Conservation (phyloP, 148 eudicot genomes). For the Rhododendron molle region DNA sequence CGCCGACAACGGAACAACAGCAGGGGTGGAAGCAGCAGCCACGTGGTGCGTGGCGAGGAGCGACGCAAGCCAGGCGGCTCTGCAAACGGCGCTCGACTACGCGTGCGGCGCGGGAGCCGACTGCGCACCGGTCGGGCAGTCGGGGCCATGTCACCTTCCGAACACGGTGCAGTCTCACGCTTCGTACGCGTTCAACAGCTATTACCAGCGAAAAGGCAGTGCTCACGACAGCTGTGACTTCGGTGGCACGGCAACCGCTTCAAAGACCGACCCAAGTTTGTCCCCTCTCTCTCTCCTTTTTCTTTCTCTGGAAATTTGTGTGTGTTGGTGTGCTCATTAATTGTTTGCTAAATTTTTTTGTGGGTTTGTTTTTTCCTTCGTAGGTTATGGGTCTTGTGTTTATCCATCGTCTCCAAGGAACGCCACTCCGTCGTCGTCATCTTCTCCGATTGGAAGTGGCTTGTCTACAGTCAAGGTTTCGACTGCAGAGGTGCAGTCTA, state of each 20-base stretch:
- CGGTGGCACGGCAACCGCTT: constrained; percentile 50
- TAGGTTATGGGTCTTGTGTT: constrained; percentile 70
- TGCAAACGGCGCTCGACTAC: constrained; percentile 40
- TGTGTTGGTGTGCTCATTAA: neutral
- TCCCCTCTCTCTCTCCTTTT: neutral
- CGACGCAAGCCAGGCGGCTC: constrained; percentile 27
- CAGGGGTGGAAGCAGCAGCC: neutral
- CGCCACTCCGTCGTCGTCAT: neutral
- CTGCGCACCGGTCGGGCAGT: constrained; percentile 44
- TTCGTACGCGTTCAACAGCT: constrained; percentile 77
- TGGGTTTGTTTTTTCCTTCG: neutral
- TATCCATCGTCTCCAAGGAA: constrained; percentile 73
- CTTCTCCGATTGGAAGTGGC: too few species aligned
- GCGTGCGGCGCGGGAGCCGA: constrained; percentile 64
- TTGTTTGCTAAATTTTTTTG: neutral
- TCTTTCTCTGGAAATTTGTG: too few species aligned
- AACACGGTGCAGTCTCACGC: constrained; percentile 69
- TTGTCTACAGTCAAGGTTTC: too few species aligned
- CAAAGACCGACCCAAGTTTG: constrained; percentile 69
- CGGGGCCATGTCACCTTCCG: constrained; percentile 62
- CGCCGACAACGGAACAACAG: neutral
- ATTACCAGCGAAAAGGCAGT: constrained; percentile 41
- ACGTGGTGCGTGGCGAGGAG: constrained; percentile 69
- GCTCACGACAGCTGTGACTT: constrained; percentile 64
- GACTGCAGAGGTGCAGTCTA: too few species aligned